Conservation (phyloP, 805 yeast genomes). For the Candida broadrunensis region DNA sequence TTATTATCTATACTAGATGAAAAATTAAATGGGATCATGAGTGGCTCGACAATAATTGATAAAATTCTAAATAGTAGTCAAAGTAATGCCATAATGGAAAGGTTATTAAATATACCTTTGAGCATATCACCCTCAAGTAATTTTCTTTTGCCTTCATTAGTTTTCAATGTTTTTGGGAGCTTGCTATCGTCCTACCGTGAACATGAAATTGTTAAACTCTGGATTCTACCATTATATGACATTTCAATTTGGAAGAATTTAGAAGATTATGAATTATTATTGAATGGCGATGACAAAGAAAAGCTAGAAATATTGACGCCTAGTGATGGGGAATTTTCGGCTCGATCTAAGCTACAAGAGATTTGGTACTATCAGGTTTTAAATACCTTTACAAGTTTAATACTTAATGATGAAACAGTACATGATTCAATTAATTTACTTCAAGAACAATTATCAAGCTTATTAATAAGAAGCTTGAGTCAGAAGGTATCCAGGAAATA, state of each 20-base stretch:
- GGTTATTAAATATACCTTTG: not conserved
- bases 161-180: not conserved
- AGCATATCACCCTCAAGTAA: not conserved
- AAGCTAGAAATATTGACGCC: no score
- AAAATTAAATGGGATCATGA: not conserved
- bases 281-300: not conserved
- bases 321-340: not conserved
- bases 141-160: not conserved
- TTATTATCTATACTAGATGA: slow-evolving; percentile 9
- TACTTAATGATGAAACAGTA: not conserved
- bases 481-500: not conserved
- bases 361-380: not conserved
- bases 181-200: not conserved
- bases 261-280: not conserved
- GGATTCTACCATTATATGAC: not conserved
- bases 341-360: not conserved
- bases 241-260: not conserved
- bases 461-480: not conserved
- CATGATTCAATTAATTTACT: not conserved
- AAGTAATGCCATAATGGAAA: not conserved
- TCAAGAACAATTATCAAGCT: not conserved
- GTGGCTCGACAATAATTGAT: not conserved
- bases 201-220: not conserved
- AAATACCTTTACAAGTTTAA: not conserved
- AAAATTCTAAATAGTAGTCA: not conserved